Evolutionary conservation across 2,329 filamentous ascomycete genomes (phyloP), one percentile per base, ranked within the genome.

Genomic region (Penicillium sp.): DNA sequence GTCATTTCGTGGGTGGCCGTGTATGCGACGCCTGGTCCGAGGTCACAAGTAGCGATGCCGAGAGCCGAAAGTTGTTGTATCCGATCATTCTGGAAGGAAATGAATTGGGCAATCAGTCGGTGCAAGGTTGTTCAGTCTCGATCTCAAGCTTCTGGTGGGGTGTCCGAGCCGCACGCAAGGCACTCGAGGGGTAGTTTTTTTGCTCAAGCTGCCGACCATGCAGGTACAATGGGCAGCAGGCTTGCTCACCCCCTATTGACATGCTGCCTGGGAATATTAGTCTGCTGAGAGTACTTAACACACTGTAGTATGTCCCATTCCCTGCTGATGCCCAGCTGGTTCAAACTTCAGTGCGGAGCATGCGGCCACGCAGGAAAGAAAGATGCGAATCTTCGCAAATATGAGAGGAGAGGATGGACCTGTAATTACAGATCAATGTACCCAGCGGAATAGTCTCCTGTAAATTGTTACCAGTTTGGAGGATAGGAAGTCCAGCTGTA

Each of bases 191-290:
- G 35, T 22, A 33, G 33, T 19, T 26, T 19, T 26, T 35, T 41
- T 43, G 52, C 14, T 26, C 11, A 35, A 35, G 49, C 41, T 26
- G 31, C 46, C 21, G 26, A 33, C 27, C 26, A 62, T 62, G 60
- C 60, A 62, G 58, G 60, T 60, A 58, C 60, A 39, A 43, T 41
- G 48, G 22, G 14, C 31, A 33, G 13, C 31, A 16, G 5, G 14
- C 48, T 33, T 33, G 24, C 19, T 50, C 16, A 29, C 3, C 3
- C 9, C 21, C 35, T 14, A 26, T 26, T 39, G n/a, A 22, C 3
- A 49, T 41, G 33, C 16, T 19, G 13, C 10, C 33, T 27, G 9
- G 16, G 21, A 26, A 16, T 16, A 22, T 33, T 48, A 24, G n/a
- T n/a, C 27, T 31, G 6, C 19, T 11, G 44, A 31, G 5, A 14